Base-by-base conservation (phyloP, 371 early-diverging fungal species). In the Rhizopus delemar region DNA sequence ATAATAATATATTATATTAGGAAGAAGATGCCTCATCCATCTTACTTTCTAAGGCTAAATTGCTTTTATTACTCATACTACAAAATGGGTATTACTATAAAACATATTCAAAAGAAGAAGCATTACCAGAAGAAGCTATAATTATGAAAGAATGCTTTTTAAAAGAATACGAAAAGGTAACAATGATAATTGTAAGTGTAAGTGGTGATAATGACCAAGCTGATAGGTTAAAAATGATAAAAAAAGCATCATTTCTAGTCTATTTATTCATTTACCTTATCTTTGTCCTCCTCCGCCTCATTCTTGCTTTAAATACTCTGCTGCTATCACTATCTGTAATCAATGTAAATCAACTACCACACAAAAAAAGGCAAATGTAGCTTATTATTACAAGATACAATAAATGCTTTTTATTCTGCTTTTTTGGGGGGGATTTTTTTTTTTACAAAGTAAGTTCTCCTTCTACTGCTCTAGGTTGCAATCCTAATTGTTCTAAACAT, bases 401-500 rank as follows among this genome's bases (percentile, higher is more conserved):
- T 22, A 22, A 22, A 22, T 22, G 22, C 22, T 22, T 22, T 22
- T 22, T 22, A 22, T 22, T 22, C 22, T 22, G 22, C 22, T 22
- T 22, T 22, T 22, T 22, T 22, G 22, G 22, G 22, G 22, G 22
- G 22, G 2, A 1, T 22, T 22, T 22, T 22, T 22, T 22, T 22
- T 22, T 22, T 22, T 22, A 22, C 22, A 22, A 22, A 22, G 22
- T 22, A 22, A 22, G 22, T 22, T 88, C 85, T 46, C 85, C 86
- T 68, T 88, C 88, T n/a, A 88, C 84, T 53, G 83, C 81, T 64
- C 82, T 77, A 35, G 84, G 84, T 43, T 86, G 82, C 57, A 93
- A 73, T 7, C 93, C 92, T 49, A 93, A 81, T 41, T 82, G 74
- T 53, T 86, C 78, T 32, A 93, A 77, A 60, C 90, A 90, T 34